Evolutionary conservation across 306 rosid genomes (phyloP).

Genomic region (Glycine soja): DNA sequence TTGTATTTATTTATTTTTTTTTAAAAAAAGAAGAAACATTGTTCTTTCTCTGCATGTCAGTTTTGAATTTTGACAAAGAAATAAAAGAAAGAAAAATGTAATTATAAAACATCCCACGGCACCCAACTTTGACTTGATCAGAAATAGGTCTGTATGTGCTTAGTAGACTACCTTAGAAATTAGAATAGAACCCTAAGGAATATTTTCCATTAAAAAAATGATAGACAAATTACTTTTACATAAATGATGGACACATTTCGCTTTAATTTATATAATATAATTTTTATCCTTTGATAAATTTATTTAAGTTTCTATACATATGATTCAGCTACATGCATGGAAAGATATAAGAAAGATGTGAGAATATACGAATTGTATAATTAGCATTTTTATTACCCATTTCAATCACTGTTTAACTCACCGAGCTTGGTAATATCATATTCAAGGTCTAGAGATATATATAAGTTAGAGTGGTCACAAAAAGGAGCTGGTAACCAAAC

Average conservation of each 20-base stretch:
- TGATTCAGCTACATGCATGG: background rate
- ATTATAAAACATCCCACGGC: slow-evolving; percentile 23
- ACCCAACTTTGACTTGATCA: no score
- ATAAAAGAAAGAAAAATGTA: slow-evolving; percentile 15
- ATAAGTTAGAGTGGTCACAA: slow-evolving; percentile 57
- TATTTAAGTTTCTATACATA: background rate
- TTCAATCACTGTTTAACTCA: background rate
- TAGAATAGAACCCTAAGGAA: background rate
- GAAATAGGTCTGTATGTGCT: slow-evolving; percentile 48
- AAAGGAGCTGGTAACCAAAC: slow-evolving; percentile 81
- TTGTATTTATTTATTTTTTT: background rate
- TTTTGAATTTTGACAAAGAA: slow-evolving; percentile 46
- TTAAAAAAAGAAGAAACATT: no score
- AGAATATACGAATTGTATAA: background rate
- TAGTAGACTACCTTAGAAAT: background rate
- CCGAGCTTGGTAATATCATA: slow-evolving; percentile 22
- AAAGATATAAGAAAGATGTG: background rate
- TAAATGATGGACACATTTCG: no score
- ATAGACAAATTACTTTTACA: no score
- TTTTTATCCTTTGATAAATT: background rate
- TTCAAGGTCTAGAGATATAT: slow-evolving; percentile 9
- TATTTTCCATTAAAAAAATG: background rate
- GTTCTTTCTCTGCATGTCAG: slow-evolving; percentile 41
- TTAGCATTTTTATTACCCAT: background rate
- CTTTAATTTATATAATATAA: background rate